Evolutionary conservation across 2,329 filamentous ascomycete species (phyloP).

Genomic region (Ophiognomonia clavigignenti-juglandacearum): DNA sequence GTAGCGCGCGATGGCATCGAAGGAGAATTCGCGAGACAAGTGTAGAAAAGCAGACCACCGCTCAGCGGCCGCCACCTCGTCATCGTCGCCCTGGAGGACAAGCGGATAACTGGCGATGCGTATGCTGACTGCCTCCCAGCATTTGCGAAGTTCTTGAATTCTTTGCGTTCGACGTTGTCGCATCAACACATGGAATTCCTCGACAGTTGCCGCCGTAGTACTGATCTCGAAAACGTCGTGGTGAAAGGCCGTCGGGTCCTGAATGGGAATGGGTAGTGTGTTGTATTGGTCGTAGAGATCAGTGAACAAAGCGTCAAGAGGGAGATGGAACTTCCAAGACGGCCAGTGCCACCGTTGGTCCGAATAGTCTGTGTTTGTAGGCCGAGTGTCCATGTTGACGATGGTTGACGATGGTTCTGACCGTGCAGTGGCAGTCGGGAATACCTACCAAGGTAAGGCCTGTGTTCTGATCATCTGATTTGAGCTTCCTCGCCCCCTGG

Average conservation of each 20-base stretch:
- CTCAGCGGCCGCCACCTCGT: too few relatives aligned
- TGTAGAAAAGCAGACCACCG: too few relatives aligned
- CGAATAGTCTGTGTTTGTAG: too few relatives aligned
- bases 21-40: too few relatives aligned
- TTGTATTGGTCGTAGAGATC: constrained; percentile 57
- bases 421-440: too few relatives aligned
- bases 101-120: not conserved
- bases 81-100: too few relatives aligned
- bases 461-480: too few relatives aligned
- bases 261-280: constrained; percentile 49
- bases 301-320: constrained; percentile 52
- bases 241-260: constrained; percentile 56
- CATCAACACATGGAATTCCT: not conserved
- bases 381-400: too few relatives aligned
- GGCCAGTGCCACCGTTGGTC: constrained; percentile 36
- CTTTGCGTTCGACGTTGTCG: not conserved
- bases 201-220: constrained; percentile 17
- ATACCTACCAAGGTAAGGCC: too few relatives aligned
- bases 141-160: not conserved
- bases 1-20: too few relatives aligned
- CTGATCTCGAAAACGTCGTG: constrained; percentile 58
- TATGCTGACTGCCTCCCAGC: not conserved
- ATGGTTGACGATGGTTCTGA: too few relatives aligned
- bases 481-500: too few relatives aligned
- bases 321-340: constrained; percentile 60